These are phyloP conservation scores for Solanum hybrid DNA, from an alignment of 305 asterid species.

Conservation along the genomic window DNA sequence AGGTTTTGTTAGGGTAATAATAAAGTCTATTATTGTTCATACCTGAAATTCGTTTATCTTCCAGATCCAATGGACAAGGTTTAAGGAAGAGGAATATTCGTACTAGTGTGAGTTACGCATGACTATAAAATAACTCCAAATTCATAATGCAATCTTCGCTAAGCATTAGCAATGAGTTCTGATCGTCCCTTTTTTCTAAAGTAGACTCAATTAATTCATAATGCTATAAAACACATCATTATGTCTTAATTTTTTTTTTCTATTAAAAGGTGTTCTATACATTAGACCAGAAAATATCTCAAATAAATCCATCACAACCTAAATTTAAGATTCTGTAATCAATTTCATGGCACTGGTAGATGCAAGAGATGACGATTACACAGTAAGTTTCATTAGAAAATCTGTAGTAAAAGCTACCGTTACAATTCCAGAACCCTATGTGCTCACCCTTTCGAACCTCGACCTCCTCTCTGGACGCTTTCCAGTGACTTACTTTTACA, in stretches of 20 bases:
- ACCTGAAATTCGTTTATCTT: neutral
- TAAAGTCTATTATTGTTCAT: neutral
- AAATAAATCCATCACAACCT: neutral
- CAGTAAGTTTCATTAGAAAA: conserved; percentile 21
- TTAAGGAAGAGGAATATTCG: neutral
- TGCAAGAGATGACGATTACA: conserved; percentile 5
- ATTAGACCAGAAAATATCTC: neutral
- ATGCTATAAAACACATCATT: neutral
- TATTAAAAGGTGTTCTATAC: neutral
- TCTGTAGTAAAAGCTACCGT: conserved; percentile 27
- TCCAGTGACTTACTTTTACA: conserved; percentile 48
- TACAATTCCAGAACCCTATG: conserved; percentile 16
- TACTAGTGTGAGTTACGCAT: neutral
- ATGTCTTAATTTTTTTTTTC: neutral
- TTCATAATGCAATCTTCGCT: neutral
- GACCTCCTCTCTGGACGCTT: conserved; percentile 53
- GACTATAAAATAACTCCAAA: neutral
- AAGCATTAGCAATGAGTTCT: neutral
- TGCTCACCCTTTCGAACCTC: conserved; percentile 44
- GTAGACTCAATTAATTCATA: neutral
- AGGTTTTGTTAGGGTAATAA: neutral
- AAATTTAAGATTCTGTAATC: neutral
- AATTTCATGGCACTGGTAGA: neutral
- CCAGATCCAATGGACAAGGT: too few relatives aligned
- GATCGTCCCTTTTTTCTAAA: neutral